Evolutionary conservation across 257 asterid genomes (phyloP), one percentile per base, ranked within the genome.

Genomic region (Anisodus tanguticus): DNA sequence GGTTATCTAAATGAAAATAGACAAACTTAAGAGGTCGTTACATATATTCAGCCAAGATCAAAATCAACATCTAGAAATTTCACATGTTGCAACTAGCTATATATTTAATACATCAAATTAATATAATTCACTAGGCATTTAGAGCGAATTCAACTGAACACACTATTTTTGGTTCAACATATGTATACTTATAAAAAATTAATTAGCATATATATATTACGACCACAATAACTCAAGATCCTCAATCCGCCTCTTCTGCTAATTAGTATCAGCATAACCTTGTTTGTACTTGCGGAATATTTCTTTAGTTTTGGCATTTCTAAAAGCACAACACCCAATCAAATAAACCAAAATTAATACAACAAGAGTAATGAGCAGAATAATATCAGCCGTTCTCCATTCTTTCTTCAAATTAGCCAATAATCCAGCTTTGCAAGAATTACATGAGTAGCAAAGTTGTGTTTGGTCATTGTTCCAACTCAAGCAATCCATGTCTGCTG

Each of bases 391-490:
- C 78, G 86, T 93, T 57, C 92, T 89, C 97, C 98, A 95, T 79
- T 94, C 98, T 81, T 77, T 92, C 90, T 89, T 90, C 63, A 95
- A 41, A 85, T 94, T 93, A 2, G 99, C 98, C 8, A 95, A 60
- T 10, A 95, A 87, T 41, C 99, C 98, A 0, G 98, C 99, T 80
- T 95, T 95, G 95, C 99, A 95, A 0, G 99, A 95, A 74, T 87
- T 87, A 85, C 99, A 95, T 0, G 94, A 90, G 71, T 95, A 95
- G 83, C 99, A 95, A 4, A 95, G 95, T 79, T 95, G 92, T 5
- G 97, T 88, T 74, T 95, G 99, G 8, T 94, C 98, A 71, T 94
- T 95, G 97, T 86, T 95, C 98, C 98, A 95, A 58, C 93, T 92
- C 87, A 93, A 54, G 63, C 97, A 95, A 84, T 95, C 98, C 92